Percentiles rank a stretch among this genome's conserved stretches.
phyloP scores from a whole-genome alignment of 2,329 filamentous ascomycete genomes.

The Cladosporium oxysporum region DNA sequence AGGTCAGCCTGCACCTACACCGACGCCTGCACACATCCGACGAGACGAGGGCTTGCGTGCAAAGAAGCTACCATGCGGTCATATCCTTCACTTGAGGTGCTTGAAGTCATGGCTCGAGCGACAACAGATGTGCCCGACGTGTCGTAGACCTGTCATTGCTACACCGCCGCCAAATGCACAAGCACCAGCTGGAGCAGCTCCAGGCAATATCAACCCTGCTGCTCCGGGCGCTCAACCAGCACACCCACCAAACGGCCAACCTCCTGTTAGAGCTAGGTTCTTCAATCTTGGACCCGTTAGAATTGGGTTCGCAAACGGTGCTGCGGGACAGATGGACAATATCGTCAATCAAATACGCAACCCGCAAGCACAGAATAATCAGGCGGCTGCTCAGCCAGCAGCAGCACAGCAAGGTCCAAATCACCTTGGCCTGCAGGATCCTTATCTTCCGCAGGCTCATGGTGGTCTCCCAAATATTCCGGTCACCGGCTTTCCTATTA shows the following conservation, averaged over 20 bases:
- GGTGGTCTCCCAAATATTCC: slow-evolving; percentile 16
- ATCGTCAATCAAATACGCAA: slow-evolving; percentile 35
- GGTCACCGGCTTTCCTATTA: neutral
- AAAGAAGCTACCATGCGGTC: slow-evolving; percentile 95
- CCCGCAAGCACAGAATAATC: slow-evolving; percentile 22
- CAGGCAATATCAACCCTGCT: slow-evolving; percentile 21
- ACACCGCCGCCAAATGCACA: slow-evolving; percentile 22
- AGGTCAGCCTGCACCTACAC: slow-evolving; percentile 34
- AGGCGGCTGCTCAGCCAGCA: slow-evolving; percentile 20
- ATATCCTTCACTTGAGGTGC: slow-evolving; percentile 92
- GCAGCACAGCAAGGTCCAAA: slow-evolving; percentile 42
- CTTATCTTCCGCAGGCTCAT: slow-evolving; percentile 27
- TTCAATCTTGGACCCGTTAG: slow-evolving; percentile 75
- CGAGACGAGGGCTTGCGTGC: slow-evolving; percentile 81
- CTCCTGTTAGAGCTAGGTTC: slow-evolving; percentile 44
- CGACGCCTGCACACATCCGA: slow-evolving; percentile 40
- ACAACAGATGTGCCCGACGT: slow-evolving; percentile 96
- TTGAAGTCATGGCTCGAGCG: slow-evolving; percentile 96
- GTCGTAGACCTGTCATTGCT: slow-evolving; percentile 70
- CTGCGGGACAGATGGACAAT: slow-evolving; percentile 50
- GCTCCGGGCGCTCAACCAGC: slow-evolving; percentile 23
- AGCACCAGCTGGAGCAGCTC: slow-evolving; percentile 24
- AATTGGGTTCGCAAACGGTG: slow-evolving; percentile 66
- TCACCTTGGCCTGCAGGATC: slow-evolving; percentile 31
- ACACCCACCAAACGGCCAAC: slow-evolving; percentile 33